Evolutionary conservation across 495 filamentous ascomycete genomes (phyloP).

Genomic region (Aspergillus ellipticus): DNA sequence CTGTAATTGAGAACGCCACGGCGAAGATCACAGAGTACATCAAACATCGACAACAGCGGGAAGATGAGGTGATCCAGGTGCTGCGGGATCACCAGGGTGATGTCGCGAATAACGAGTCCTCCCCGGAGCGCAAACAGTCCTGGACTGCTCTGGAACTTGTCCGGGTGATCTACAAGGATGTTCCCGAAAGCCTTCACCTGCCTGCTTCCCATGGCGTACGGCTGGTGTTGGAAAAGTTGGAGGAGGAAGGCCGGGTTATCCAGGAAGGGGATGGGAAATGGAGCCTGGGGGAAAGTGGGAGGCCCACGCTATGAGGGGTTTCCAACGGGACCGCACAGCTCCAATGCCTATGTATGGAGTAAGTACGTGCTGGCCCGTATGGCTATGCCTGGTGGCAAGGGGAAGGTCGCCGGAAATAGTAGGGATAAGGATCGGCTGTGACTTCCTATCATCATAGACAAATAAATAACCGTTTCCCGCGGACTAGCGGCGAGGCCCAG

Average conservation of each 20-base stretch:
- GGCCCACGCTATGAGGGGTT: conserved; percentile 25
- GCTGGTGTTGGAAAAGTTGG: conserved; percentile 60
- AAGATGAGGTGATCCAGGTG: conserved; percentile 73
- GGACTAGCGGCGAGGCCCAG: no score
- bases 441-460: no score
- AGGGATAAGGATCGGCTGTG: no score
- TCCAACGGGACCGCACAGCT: no score
- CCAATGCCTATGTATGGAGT: no score
- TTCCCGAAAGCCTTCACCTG: conserved; percentile 68
- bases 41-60: conserved; percentile 69
- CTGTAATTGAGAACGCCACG: conserved; percentile 62
- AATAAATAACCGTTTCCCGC: no score
- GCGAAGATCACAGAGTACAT: conserved; percentile 77
- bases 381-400: no score
- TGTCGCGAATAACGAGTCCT: conserved; percentile 29
- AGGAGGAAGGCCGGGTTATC: conserved; percentile 59
- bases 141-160: conserved; percentile 82
- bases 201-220: conserved; percentile 63
- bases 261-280: conserved; percentile 49
- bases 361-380: no score
- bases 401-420: no score
- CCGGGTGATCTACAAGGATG: conserved; percentile 75
- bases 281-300: conserved; percentile 42
- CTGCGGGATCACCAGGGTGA: conserved; percentile 45
- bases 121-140: conserved; percentile 24